Base-by-base conservation (phyloP, 1,284 basidiomycete genomes). In the Ganoderma sinense region DNA sequence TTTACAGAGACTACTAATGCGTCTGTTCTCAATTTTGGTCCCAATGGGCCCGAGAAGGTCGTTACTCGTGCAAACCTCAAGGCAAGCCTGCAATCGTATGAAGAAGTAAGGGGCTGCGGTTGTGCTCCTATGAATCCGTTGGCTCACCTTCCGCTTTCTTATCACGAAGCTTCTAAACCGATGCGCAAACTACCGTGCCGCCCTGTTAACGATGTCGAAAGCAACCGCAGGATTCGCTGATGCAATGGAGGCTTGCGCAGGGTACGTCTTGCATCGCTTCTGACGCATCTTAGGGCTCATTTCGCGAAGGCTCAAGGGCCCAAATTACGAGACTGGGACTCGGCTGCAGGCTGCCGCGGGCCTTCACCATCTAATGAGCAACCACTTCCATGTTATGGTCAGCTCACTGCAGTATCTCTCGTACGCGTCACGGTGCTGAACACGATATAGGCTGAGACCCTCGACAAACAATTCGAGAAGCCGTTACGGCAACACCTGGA, bases 371-470 rank as follows among this genome's bases (percentile, higher is more conserved):
- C 88, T 98, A 73, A 93, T 97, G 77, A 92, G 93, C 66, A 97
- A 97, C 80, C 95, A 97, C 76, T 96, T 94, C 87, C 95, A 96
- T 80, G 89, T 98, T 66, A 84, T 98, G 77, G 95, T 94, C 73
- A 72, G 89, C 72, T 20, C 39, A 39, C 36, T 45, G 1, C 13
- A 23, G 14, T 26, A 11, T 23, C n/a, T 45, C 4, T 65, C 18
- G 5, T 26, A 8, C 14, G 8, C 1, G 41, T 6, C 18, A 26
- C 33, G 4, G 39, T 67, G 31, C 62, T 48, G 23, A 45, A 20
- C 45, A 14, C 43, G 33, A 43, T 26, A 23, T 71, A 95, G 92
- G 90, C 94, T 40, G 95, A 96, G 77, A 90, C 93, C 4, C 86
- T 97, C 59, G 95, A 97, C 81, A 94, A 93, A 76, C 94, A 92